Percentiles rank a stretch among this genome's conserved stretches.
Evolutionary conservation across 225 moss, liverwort and hornwort species (phyloP).

Genomic region (Takakia lepidozioides): DNA sequence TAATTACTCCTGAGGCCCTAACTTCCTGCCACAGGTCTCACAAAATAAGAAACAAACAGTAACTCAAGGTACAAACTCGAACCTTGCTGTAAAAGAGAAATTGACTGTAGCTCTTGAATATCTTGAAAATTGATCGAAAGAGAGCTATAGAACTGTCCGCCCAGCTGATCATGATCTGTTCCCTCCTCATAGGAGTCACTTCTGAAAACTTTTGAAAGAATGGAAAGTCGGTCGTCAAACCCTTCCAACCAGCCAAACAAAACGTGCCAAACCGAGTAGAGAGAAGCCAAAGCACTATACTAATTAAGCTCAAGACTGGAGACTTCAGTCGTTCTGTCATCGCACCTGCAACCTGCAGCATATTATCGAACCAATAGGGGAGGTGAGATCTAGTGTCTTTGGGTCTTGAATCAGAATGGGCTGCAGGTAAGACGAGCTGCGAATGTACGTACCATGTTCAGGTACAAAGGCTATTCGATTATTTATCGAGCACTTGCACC

Average conservation of each 20-base stretch:
- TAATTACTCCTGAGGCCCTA: too few species aligned
- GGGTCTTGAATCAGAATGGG: too few species aligned
- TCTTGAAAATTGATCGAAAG: conserved; percentile 13
- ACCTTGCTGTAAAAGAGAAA: too few species aligned
- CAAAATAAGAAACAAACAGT: too few species aligned
- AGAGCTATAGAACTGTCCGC: conserved; percentile 20
- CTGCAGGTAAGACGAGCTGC: too few species aligned
- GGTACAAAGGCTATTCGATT: too few species aligned
- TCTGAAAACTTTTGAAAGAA: conserved; percentile 35
- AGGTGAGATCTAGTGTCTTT: neutral
- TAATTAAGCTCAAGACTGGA: conserved; percentile 14
- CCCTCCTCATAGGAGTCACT: conserved; percentile 33
- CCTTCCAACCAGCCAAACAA: conserved; percentile 34
- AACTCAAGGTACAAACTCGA: too few species aligned
- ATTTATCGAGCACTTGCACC: neutral
- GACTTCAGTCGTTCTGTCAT: conserved; percentile 32
- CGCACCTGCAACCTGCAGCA: conserved; percentile 56
- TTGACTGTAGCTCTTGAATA: too few species aligned
- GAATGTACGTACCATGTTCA: too few species aligned
- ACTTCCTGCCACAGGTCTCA: too few species aligned
- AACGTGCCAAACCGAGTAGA: conserved; percentile 55
- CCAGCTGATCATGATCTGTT: conserved; percentile 54
- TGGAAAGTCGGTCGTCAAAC: conserved; percentile 40
- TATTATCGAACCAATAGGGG: neutral
- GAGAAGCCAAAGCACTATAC: conserved; percentile 41